Percentiles rank a stretch among this genome's conserved stretches.
phyloP scores from a whole-genome alignment of 495 filamentous ascomycete species.

The Podospora pseudoanserina region DNA sequence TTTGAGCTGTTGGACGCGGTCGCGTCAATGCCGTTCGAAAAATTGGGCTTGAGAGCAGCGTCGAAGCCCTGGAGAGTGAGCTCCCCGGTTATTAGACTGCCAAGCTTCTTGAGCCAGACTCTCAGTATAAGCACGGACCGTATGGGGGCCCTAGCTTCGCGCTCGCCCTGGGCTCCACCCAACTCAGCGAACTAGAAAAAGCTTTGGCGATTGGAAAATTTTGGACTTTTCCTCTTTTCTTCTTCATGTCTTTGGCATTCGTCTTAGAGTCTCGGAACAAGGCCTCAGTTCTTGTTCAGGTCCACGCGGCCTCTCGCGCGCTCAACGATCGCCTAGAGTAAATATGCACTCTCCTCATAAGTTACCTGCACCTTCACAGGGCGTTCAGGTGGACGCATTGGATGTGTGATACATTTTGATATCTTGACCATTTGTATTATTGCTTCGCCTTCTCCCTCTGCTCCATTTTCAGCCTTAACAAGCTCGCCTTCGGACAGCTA shows the following conservation, averaged over 20 bases:
- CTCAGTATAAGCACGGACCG: background rate
- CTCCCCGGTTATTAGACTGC: background rate
- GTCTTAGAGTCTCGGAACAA: conserved; percentile 99
- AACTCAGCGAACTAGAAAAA: conserved; percentile 20
- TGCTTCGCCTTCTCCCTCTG: conserved; percentile 54
- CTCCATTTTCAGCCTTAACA: conserved; percentile 83
- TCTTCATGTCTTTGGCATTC: conserved; percentile 82
- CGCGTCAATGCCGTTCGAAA: conserved; percentile 25
- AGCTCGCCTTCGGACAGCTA: conserved; percentile 79
- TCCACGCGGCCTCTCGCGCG: conserved; percentile 83
- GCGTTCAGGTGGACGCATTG: conserved; percentile 45
- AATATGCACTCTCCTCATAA: conserved; percentile 59
- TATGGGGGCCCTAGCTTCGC: background rate
- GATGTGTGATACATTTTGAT: conserved; percentile 44
- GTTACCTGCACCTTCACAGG: conserved; percentile 53
- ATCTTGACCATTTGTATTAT: conserved; percentile 15
- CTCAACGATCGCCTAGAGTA: conserved; percentile 97
- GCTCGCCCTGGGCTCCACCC: conserved; percentile 3
- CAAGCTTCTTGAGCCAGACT: background rate
- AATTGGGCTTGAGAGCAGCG: conserved; percentile 19
- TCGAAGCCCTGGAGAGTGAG: background rate
- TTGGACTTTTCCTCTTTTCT: conserved; percentile 49
- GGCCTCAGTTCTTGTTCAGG: conserved; percentile 94
- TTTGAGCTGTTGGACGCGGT: conserved; percentile 1
- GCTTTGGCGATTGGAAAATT: conserved; percentile 15